Base-by-base conservation (phyloP, 164 flowering plant genomes). In the Piper longum region DNA sequence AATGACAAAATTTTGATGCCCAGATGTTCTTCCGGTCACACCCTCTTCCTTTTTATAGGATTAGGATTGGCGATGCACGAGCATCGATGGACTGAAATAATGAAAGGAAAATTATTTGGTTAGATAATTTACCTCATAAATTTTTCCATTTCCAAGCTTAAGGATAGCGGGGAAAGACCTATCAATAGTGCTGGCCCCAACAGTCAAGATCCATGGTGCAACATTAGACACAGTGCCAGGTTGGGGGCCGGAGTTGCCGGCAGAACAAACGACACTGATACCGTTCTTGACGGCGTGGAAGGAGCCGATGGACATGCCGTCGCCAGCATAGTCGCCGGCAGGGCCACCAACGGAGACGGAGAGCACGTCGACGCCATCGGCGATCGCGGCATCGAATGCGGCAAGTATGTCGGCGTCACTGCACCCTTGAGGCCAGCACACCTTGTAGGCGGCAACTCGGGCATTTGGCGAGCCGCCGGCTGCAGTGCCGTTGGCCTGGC, bases 171-270 rank as follows among this genome's bases (percentile, higher is more conserved):
- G 14, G 70, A 83, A 86, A 57, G 72, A 65, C 2, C 91, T 72
- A 60, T 88, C 90, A 13, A 82, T 67, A 4, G 91, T 78, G 73
- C 89, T 83, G 1, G 91, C 96, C 0, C 77, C 96, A 4, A 88
- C 86, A 0, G 89, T 88, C 5, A 86, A 7, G 2, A 79, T 65
- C 96, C 96, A 88, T 0, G 96, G 91, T 0, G 88, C 71, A 5
- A 79, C 54, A 56, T 86, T 85, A 1, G 80, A 44, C 0, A 82
- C 85, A 0, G 84, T 61, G 0, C 72, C 74, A 2, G 64, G 67
- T 0, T 0, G 3, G 0, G 89, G 89, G 11, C 91, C 91, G 0
- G 67, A 59, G 36, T 86, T 88, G 0, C 96, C 96, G 19, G 85
- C 96, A 0, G 90, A 76, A 56, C 65, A 19, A 18, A 86, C 86